Evolutionary conservation across 164 flowering plant genomes (phyloP).

Genomic region (Buxus sempervirens): DNA sequence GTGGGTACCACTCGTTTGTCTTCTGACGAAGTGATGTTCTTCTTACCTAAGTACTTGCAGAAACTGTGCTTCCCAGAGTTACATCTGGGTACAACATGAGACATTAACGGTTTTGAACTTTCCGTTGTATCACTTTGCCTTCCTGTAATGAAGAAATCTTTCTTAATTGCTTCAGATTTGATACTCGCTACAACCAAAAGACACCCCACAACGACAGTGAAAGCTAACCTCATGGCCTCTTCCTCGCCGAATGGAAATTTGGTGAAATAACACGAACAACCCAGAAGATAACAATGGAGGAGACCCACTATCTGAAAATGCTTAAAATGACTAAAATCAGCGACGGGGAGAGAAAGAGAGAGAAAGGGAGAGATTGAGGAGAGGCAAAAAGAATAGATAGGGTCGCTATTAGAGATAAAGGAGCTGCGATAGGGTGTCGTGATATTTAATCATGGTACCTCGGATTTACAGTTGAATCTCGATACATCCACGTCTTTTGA

Average conservation of each 20-base stretch:
- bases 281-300: background rate
- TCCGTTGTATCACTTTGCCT: background rate
- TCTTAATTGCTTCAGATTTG: constrained; percentile 10
- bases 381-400: constrained; percentile 20
- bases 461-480: constrained; percentile 12
- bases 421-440: background rate
- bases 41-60: background rate
- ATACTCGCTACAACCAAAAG: constrained; percentile 8
- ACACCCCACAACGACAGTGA: constrained; percentile 1
- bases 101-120: background rate
- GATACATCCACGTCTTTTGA: constrained; percentile 20
- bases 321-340: background rate
- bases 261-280: background rate
- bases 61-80: background rate
- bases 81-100: background rate
- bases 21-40: constrained; percentile 2
- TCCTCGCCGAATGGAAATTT: background rate
- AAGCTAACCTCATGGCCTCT: constrained; percentile 12
- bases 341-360: background rate
- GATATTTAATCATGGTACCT: constrained; percentile 15
- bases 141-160: background rate
- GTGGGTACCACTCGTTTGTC: constrained; percentile 26
- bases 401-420: background rate
- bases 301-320: background rate
- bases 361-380: background rate